Evolutionary conservation across 139 green algal species (phyloP).

Genomic region (Mychonastes homosphaera): DNA sequence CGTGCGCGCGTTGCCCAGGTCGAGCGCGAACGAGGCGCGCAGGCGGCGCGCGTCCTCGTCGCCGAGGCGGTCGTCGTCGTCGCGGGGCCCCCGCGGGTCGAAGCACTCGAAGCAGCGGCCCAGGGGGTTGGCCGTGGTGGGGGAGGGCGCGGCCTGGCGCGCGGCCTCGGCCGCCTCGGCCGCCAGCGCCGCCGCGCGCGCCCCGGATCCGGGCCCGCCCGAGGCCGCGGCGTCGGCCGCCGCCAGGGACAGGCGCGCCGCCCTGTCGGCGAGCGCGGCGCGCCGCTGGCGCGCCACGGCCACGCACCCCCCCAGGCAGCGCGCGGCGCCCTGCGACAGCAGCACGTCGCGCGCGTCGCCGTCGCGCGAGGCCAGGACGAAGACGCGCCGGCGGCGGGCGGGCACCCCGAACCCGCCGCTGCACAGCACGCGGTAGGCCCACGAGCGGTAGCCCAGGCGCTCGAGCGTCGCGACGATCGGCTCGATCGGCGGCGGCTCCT

Average conservation of each 20-base stretch:
- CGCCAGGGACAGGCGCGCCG: not conserved
- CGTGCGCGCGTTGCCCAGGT: constrained; percentile 79
- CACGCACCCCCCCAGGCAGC: not conserved
- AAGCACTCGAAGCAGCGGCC: constrained; percentile 58
- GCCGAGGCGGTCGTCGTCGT: constrained; percentile 15
- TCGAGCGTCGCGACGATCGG: constrained; percentile 52
- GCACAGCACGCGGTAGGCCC: constrained; percentile 31
- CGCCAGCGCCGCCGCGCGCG: constrained; percentile 38
- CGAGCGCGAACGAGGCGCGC: constrained; percentile 51
- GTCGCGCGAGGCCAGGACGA: constrained; percentile 71
- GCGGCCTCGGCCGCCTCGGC: not conserved
- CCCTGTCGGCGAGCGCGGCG: not conserved
- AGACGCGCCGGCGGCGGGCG: constrained; percentile 64
- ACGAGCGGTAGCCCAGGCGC: constrained; percentile 61
- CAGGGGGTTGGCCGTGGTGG: no score
- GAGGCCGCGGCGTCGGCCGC: not conserved
- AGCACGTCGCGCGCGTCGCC: constrained; percentile 80
- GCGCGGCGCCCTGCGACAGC: constrained; percentile 38
- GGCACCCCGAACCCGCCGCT: constrained; percentile 82
- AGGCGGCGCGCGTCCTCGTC: constrained; percentile 8
- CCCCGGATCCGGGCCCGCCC: constrained; percentile 43
- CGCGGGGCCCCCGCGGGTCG: no score
- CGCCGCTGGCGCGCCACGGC: not conserved
- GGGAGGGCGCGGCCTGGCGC: no score
- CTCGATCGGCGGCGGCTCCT: constrained; percentile 27